phyloP scores from a whole-genome alignment of 169 alveolate species.

The Babesia caballi region DNA sequence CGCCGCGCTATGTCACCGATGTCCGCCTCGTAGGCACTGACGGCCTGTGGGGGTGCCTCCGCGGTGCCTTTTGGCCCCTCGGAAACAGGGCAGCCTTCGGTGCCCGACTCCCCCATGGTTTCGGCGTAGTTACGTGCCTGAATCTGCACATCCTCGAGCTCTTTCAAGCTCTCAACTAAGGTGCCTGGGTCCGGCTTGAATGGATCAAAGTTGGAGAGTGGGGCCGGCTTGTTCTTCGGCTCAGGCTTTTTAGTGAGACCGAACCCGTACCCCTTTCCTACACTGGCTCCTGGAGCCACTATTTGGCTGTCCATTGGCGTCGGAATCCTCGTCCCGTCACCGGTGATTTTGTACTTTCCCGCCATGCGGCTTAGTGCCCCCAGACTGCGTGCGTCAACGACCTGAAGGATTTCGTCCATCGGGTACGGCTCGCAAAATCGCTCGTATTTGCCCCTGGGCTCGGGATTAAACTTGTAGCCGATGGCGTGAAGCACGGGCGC shows the following conservation, averaged over 20 bases:
- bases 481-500: conserved; percentile 46
- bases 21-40: not conserved
- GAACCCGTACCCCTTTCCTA: conserved; percentile 56
- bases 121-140: conserved; percentile 20
- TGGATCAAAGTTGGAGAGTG: conserved; percentile 32
- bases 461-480: conserved; percentile 57
- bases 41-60: not conserved
- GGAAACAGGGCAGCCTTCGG: not conserved
- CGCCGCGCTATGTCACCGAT: not conserved
- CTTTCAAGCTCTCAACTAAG: not conserved
- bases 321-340: conserved; percentile 44
- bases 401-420: conserved; percentile 48
- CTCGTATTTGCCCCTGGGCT: conserved; percentile 36
- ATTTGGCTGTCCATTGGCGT: conserved; percentile 53
- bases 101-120: not conserved
- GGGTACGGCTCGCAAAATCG: conserved; percentile 63
- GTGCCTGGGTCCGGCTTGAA: not conserved
- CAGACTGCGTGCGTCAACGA: conserved; percentile 59
- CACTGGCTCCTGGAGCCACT: conserved; percentile 67
- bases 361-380: conserved; percentile 55
- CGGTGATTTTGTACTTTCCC: conserved; percentile 46
- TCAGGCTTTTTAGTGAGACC: conserved; percentile 45
- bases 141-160: not conserved
- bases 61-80: not conserved
- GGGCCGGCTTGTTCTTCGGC: conserved; percentile 47